Conservation (phyloP, 2,329 filamentous ascomycete species). For the Fusarium caatingaense region DNA sequence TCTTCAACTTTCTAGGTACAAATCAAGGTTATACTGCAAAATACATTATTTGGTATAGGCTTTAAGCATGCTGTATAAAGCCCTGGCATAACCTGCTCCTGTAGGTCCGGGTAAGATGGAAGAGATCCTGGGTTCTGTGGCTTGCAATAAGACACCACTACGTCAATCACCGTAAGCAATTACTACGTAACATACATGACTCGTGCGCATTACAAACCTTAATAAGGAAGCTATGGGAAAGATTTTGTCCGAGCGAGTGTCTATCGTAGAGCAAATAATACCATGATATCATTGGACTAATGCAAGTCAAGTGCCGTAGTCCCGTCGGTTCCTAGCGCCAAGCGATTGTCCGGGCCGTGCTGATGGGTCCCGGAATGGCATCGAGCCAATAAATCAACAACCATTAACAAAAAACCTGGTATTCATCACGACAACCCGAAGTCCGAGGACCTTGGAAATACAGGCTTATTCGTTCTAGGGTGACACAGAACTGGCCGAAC, state of each 20-base stretch:
- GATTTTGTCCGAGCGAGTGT: background rate
- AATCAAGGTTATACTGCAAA: background rate
- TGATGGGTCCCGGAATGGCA: background rate
- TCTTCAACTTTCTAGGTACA: background rate
- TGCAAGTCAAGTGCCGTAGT: constrained; percentile 13
- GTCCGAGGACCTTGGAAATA: background rate
- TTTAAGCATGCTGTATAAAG: background rate
- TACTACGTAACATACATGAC: background rate
- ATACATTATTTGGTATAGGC: background rate
- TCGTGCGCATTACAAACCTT: background rate
- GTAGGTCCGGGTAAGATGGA: background rate
- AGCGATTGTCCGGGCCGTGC: constrained; percentile 11
- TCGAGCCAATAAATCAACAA: background rate
- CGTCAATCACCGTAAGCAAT: background rate
- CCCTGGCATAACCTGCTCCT: background rate
- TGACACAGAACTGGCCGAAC: background rate
- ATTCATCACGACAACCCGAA: background rate
- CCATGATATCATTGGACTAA: background rate
- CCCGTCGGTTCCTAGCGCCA: constrained; percentile 7
- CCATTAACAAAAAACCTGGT: background rate
- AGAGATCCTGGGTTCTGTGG: background rate
- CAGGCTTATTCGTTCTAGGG: background rate
- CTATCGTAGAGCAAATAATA: background rate
- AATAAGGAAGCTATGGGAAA: background rate
- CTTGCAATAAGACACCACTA: background rate